These are phyloP conservation scores for Coemansia aciculifera DNA, from an alignment of 192 early-diverging fungal genomes.

Conservation along the genomic window DNA sequence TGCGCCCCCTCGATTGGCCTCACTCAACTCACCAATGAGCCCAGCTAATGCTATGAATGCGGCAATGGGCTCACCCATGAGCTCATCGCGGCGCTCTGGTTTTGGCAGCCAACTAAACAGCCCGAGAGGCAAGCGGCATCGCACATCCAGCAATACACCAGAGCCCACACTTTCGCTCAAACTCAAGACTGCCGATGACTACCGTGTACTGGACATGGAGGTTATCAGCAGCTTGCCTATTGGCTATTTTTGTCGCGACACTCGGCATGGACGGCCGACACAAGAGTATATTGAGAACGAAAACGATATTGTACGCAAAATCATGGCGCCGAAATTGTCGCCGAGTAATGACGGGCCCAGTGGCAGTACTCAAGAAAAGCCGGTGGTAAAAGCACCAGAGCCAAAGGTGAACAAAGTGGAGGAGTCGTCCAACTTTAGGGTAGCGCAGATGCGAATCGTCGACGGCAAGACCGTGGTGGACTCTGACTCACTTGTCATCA, in stretches of 20 bases:
- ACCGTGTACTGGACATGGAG: constrained; percentile 21
- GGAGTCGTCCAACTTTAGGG: constrained; percentile 24
- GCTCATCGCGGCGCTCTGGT: not conserved
- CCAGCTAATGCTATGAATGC: not conserved
- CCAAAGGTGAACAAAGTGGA: not conserved
- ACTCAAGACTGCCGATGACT: constrained; percentile 37
- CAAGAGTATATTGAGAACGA: constrained; percentile 43
- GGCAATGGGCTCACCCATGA: not conserved
- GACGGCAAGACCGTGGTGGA: constrained; percentile 52
- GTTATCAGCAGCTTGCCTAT: constrained; percentile 44
- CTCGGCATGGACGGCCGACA: constrained; percentile 38
- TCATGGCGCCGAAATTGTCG: constrained; percentile 20
- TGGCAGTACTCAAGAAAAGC: not conserved
- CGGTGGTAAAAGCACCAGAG: not conserved
- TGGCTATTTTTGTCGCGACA: constrained; percentile 45
- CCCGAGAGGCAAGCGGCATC: constrained; percentile 22
- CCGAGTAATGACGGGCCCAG: not conserved
- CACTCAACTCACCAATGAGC: constrained; percentile 27
- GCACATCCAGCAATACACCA: constrained; percentile 28
- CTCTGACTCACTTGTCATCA: constrained; percentile 45
- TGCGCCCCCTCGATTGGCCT: constrained; percentile 24
- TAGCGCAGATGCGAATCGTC: constrained; percentile 50
- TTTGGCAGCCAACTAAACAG: constrained; percentile 1
- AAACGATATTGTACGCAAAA: constrained; percentile 31
- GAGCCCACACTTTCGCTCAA: constrained; percentile 25